A percentile compares a stretch with the other conserved stretches of the same genome.
These are phyloP conservation scores for Silene conica DNA, from an alignment of 148 eudicot genomes.

Conservation along the genomic window DNA sequence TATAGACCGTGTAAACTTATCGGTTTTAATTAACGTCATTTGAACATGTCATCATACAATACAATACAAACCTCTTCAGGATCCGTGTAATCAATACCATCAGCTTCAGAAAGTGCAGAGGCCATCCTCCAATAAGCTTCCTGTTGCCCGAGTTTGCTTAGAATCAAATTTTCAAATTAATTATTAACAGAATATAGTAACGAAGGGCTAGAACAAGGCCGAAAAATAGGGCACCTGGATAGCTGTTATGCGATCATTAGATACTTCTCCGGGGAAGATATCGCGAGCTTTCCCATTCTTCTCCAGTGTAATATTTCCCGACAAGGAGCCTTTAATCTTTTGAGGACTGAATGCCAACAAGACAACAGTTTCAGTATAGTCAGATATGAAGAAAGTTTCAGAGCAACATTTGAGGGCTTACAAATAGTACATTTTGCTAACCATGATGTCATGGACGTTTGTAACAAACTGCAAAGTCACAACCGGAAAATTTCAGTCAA, in stretches of 20 bases:
- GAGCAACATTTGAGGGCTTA: conserved; percentile 38
- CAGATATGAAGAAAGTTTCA: background rate
- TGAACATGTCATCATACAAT: background rate
- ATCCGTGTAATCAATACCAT: conserved; percentile 92
- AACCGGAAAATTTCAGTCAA: background rate
- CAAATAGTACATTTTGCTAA: conserved; percentile 64
- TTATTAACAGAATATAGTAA: background rate
- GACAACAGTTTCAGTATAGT: conserved; percentile 12
- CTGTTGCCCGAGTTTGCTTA: conserved; percentile 32
- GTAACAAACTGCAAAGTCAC: conserved; percentile 68
- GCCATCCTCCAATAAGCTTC: conserved; percentile 94
- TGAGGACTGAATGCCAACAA: conserved; percentile 29
- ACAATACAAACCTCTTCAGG: conserved; percentile 73
- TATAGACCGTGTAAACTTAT: too few species aligned
- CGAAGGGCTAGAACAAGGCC: conserved; percentile 1
- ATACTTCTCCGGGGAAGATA: conserved; percentile 67
- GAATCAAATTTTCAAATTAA: background rate
- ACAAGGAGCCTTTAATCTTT: conserved; percentile 39
- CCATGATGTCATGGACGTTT: conserved; percentile 78
- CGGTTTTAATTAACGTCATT: too few species aligned
- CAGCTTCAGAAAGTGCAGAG: conserved; percentile 88
- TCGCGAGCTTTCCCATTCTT: conserved; percentile 82
- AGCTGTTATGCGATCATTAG: conserved; percentile 69
- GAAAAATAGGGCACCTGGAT: conserved; percentile 49
- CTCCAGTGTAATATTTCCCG: conserved; percentile 60